A percentile compares a stretch with the other conserved stretches of the same genome.
Evolutionary conservation across 768 basidiomycete genomes (phyloP).

Genomic region (Gelatoporia subvermispora): DNA sequence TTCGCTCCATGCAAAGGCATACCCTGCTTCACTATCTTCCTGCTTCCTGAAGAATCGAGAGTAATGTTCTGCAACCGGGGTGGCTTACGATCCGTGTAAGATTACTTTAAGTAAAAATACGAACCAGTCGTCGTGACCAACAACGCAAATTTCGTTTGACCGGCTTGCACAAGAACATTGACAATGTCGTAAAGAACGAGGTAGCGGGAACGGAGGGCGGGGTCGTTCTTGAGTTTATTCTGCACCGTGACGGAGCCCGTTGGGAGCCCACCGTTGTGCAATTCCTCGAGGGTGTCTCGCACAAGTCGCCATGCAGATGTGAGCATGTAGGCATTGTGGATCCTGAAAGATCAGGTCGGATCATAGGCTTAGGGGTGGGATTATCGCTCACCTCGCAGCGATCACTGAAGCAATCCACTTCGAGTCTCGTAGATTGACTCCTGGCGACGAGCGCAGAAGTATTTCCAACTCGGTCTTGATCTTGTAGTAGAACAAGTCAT

Average conservation of each 20-base stretch:
- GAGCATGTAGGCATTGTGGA: slow-evolving; percentile 79
- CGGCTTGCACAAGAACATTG: slow-evolving; percentile 50
- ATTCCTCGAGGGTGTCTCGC: slow-evolving; percentile 45
- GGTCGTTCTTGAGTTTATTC: slow-evolving; percentile 46
- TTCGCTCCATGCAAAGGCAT: slow-evolving; percentile 61
- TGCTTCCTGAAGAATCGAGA: slow-evolving; percentile 60
- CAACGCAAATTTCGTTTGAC: slow-evolving; percentile 62
- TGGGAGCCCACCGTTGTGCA: slow-evolving; percentile 37
- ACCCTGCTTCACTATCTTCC: slow-evolving; percentile 37
- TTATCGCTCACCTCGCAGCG: slow-evolving; percentile 44
- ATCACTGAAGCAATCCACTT: slow-evolving; percentile 53
- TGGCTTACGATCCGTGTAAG: neutral
- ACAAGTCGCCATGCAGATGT: slow-evolving; percentile 82
- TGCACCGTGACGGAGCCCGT: slow-evolving; percentile 32
- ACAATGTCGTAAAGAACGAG: slow-evolving; percentile 64
- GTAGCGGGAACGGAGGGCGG: slow-evolving; percentile 50
- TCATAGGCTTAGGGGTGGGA: slow-evolving; percentile 1
- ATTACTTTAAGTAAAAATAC: slow-evolving; percentile 20
- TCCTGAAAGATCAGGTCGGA: slow-evolving; percentile 34
- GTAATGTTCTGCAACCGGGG: slow-evolving; percentile 54
- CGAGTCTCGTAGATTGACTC: slow-evolving; percentile 28
- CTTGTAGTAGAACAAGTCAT: slow-evolving; percentile 52
- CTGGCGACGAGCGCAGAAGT: slow-evolving; percentile 31
- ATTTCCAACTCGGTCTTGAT: slow-evolving; percentile 55
- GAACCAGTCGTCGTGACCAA: slow-evolving; percentile 68